Conservation (phyloP, 2,329 filamentous ascomycete genomes). For the Botrytis squamosa region DNA sequence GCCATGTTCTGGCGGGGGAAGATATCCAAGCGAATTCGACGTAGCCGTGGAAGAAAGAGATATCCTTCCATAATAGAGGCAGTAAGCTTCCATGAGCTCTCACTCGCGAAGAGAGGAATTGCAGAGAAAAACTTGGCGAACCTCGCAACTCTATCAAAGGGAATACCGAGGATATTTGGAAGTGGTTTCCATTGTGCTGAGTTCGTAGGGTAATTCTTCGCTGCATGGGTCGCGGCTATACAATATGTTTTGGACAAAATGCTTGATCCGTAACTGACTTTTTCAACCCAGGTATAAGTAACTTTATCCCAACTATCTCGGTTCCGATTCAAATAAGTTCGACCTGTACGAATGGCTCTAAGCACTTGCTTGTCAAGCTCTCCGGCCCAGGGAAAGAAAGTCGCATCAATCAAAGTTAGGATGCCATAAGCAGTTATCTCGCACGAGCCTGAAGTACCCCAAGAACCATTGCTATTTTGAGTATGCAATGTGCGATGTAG, state of each 20-base stretch:
- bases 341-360: neutral
- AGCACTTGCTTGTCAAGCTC: neutral
- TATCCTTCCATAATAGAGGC: neutral
- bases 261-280: constrained; percentile 5
- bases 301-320: neutral
- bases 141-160: neutral
- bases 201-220: neutral
- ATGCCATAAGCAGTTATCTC: constrained; percentile 4
- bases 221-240: neutral
- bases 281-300: constrained; percentile 6
- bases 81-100: neutral
- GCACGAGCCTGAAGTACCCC: neutral
- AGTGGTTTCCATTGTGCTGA: neutral
- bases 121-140: constrained; percentile 1
- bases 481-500: neutral
- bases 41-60: neutral
- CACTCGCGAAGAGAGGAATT: neutral
- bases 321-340: neutral
- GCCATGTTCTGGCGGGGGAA: neutral
- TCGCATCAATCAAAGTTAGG: neutral
- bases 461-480: constrained; percentile 1
- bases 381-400: neutral
- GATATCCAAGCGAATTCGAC: neutral
- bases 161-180: neutral
- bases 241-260: constrained; percentile 2